A percentile compares a stretch with the other conserved stretches of the same genome.
Evolutionary conservation across 345 rosid species (phyloP).

Genomic region (Sisymbrium irio): DNA sequence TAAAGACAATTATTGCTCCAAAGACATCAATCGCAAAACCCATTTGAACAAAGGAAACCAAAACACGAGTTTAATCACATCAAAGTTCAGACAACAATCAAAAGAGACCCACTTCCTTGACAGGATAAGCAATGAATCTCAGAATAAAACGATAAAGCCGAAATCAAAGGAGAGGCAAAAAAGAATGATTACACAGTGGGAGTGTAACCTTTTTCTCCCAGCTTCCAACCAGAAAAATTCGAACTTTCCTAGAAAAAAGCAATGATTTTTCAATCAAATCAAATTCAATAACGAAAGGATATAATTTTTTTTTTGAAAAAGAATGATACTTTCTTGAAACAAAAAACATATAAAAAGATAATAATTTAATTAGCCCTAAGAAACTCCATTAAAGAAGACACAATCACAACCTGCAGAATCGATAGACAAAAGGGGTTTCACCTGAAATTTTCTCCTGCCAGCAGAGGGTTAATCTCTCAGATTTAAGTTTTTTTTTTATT

Average conservation of each 20-base stretch:
- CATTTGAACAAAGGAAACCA: not conserved
- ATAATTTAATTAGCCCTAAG: not conserved
- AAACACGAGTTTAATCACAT: not conserved
- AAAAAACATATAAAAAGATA: not conserved
- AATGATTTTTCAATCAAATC: not conserved
- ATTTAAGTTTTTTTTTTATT: not conserved
- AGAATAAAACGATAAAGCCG: not conserved
- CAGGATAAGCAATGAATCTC: not conserved
- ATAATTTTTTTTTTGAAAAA: not conserved
- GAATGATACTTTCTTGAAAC: not conserved
- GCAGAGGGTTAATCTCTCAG: not conserved
- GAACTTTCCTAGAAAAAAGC: not conserved
- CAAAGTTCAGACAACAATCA: not conserved
- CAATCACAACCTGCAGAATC: not conserved
- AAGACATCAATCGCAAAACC: not conserved
- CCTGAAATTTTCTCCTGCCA: slow-evolving; percentile 21
- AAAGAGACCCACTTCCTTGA: not conserved
- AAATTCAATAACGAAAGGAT: not conserved
- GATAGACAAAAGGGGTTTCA: not conserved
- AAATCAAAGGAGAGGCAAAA: not conserved
- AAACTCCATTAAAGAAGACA: not conserved
- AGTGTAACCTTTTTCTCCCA: not conserved
- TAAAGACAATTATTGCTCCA: not conserved
- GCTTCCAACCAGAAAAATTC: not conserved
- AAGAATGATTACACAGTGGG: not conserved